Evolutionary conservation across 768 basidiomycete species (phyloP), one percentile per base, ranked within the genome.

Genomic region (Boletus edulis): DNA sequence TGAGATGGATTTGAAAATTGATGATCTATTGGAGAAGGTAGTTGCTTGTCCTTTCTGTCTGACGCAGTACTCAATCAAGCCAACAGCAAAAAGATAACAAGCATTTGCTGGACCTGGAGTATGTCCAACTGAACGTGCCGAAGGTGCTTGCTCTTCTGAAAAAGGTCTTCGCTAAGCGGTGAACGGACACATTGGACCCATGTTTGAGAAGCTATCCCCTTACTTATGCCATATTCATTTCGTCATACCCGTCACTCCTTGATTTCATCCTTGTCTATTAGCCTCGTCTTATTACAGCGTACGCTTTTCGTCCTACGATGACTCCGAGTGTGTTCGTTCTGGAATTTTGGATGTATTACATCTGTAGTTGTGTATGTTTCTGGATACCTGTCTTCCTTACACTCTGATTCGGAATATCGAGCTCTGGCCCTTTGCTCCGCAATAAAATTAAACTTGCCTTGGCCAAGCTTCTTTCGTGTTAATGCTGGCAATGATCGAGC

Each of bases 1-100:
- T 37, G 97, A 99, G 80, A 98, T 98, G 97, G 94, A 97, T 75
- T 82, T 98, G 51, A 98, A 98, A 77, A 97, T 98, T 63, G 96
- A 99, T 72, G 96, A 99, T 74, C 73, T 98, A 59, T 74, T 98
- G 67, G 96, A 98, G 73, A 98, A 98, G 88, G 94, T 94, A 59
- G 29, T 82, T 60, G 6, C 31, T 20, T 20, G 9, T 46, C 37
- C 29, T 37, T 39, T 29, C 15, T 9, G 34, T 58, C 47, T 20
- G 34, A 52, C 37, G 38, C 27, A 29, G 24, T 52, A n/a, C 59
- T 72, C 37, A 71, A n/a, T 11, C 41, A 4, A 22, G 4, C 39
- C 51, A 52, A 66, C 67, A 98, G 94, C 96, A 98, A 93, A 97
- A 98, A 76, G 96, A 99, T 73, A 95, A 96, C 75, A 95, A 98